Base-by-base conservation (phyloP, 257 asterid genomes). In the Solanum tarijense region DNA sequence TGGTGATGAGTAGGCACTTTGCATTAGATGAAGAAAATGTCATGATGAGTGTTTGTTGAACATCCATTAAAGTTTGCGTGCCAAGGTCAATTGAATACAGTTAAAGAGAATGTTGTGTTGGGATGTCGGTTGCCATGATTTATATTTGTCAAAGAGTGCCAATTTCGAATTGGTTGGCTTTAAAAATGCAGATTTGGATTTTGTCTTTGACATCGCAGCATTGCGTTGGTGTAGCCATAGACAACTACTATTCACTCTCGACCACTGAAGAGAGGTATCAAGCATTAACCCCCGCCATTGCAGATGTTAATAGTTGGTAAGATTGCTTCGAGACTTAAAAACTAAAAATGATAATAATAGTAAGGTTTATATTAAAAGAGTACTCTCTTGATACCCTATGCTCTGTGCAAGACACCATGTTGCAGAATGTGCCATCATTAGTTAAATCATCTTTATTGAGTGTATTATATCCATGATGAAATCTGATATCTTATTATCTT, bases 141-240 rank as follows among this genome's bases (percentile, higher is more conserved):
- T 96, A 88, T 96, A 92, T 86, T 95, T 89, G 95, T 92, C 93
- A 93, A 91, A 93, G 94, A 96, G 94, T 97, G 98, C 98, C 98
- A 91, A 96, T 95, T 89, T 91, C 98, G 96, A 93, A 94, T 96
- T 96, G 98, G 98, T 95, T 96, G 99, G 97, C 99, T 94, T 92
- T 92, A 94, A 97, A 95, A 96, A 93, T 97, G 99, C 99, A 97
- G 99, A 95, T 97, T 92, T 94, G 98, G 98, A 93, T 93, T 96
- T 91, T 95, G 91, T 92, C 94, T 94, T 93, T 94, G 95, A 88
- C 98, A 89, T 92, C 96, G 91, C 94, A 97, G 96, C 98, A 90
- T 92, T 96, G 98, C 96, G 94, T 93, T 95, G 98, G 98, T 95
- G 99, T 94, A 94, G 93, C 99, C 90, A 95, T 97, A 97, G 93